Evolutionary conservation across 768 basidiomycete genomes (phyloP).

Genomic region (Boletus tomentosulus): DNA sequence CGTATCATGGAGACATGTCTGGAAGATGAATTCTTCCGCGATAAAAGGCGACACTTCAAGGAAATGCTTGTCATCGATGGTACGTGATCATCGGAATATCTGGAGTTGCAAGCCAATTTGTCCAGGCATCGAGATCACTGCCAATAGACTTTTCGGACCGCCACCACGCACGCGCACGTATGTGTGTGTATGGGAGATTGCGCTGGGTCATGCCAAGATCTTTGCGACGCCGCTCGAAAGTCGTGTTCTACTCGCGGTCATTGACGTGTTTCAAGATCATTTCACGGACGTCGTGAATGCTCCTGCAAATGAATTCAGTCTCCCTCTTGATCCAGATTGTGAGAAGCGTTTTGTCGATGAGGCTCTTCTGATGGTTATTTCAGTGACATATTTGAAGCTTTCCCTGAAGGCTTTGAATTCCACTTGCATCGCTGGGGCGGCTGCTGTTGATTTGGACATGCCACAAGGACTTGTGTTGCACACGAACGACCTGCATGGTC

Average conservation of each 20-base stretch:
- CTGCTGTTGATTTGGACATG: constrained; percentile 52
- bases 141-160: constrained; percentile 87
- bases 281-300: constrained; percentile 77
- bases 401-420: constrained; percentile 50
- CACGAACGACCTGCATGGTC: constrained; percentile 72
- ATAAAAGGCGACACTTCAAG: constrained; percentile 16
- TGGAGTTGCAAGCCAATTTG: not conserved
- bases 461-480: constrained; percentile 61
- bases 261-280: constrained; percentile 59
- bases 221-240: constrained; percentile 52
- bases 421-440: constrained; percentile 49
- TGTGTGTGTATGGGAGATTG: constrained; percentile 90
- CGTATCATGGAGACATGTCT: constrained; percentile 45
- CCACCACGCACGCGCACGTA: constrained; percentile 82
- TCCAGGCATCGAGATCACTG: constrained; percentile 70
- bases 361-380: constrained; percentile 7
- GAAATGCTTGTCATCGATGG: constrained; percentile 50
- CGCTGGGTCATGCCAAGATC: constrained; percentile 59
- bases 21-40: constrained; percentile 35
- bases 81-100: constrained; percentile 13
- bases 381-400: constrained; percentile 85
- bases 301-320: constrained; percentile 63
- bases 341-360: constrained; percentile 19
- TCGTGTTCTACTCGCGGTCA: constrained; percentile 47
- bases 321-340: constrained; percentile 77